phyloP scores from a whole-genome alignment of 2,329 filamentous ascomycete genomes.

The Ilyonectria sp. region DNA sequence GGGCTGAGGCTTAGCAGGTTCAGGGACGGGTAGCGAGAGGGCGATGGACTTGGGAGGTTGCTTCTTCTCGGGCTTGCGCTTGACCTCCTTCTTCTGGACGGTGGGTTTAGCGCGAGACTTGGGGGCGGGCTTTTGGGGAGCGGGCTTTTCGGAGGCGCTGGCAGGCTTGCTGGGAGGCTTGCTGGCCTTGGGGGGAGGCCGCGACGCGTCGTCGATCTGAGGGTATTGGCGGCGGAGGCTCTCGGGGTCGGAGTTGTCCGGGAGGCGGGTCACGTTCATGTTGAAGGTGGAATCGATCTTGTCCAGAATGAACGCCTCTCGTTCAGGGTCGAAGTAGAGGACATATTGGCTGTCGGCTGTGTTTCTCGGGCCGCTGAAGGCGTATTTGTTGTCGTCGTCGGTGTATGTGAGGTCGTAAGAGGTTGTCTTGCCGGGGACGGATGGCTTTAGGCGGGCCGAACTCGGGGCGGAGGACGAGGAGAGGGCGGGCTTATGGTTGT shows the following conservation, averaged over 20 bases:
- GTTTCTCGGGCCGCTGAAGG: slow-evolving; percentile 72
- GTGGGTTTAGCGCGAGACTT: slow-evolving; percentile 46
- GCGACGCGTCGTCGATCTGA: slow-evolving; percentile 66
- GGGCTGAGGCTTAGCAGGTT: slow-evolving; percentile 39
- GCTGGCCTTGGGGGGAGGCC: slow-evolving; percentile 35
- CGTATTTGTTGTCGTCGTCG: slow-evolving; percentile 70
- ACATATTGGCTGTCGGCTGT: slow-evolving; percentile 72
- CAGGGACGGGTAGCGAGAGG: slow-evolving; percentile 55
- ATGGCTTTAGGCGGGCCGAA: slow-evolving; percentile 67
- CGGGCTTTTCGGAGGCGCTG: slow-evolving; percentile 27
- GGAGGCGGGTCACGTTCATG: slow-evolving; percentile 85
- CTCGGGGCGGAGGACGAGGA: slow-evolving; percentile 65
- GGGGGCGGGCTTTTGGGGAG: slow-evolving; percentile 38
- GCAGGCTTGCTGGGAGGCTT: slow-evolving; percentile 35
- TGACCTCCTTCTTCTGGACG: slow-evolving; percentile 49
- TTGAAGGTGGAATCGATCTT: slow-evolving; percentile 85
- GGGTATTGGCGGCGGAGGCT: slow-evolving; percentile 77
- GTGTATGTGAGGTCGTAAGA: slow-evolving; percentile 71
- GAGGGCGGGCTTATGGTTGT: slow-evolving; percentile 73
- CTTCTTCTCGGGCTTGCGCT: slow-evolving; percentile 54
- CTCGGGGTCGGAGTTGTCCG: slow-evolving; percentile 74
- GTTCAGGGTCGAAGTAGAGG: slow-evolving; percentile 82
- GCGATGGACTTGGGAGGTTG: slow-evolving; percentile 53
- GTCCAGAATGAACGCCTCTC: slow-evolving; percentile 86
- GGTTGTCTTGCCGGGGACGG: slow-evolving; percentile 62